phyloP scores from a whole-genome alignment of 2,329 filamentous ascomycete genomes.

The Alternaria rosae region DNA sequence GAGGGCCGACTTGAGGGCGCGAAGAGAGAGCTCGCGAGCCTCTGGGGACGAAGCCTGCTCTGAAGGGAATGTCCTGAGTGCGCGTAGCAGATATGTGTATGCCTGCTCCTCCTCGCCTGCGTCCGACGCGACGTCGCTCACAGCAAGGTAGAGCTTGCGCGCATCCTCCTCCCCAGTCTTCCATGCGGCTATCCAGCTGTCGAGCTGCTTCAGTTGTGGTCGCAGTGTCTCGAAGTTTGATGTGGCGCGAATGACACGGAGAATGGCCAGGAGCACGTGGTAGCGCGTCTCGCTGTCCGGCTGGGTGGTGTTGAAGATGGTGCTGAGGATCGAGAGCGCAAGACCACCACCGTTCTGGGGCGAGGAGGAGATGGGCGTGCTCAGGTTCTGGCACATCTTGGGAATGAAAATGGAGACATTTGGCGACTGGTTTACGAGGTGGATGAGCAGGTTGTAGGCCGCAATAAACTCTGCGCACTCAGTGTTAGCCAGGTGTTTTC shows the following conservation, averaged over 20 bases:
- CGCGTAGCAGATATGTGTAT: slow-evolving; percentile 76
- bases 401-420: slow-evolving; percentile 87
- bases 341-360: slow-evolving; percentile 84
- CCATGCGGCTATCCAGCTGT: slow-evolving; percentile 84
- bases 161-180: slow-evolving; percentile 80
- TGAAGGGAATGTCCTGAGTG: slow-evolving; percentile 77
- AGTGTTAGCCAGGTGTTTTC: slow-evolving; percentile 33
- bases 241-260: slow-evolving; percentile 78
- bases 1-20: slow-evolving; percentile 72
- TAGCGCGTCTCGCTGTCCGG: slow-evolving; percentile 76
- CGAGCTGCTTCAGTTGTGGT: slow-evolving; percentile 82
- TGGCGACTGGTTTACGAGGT: slow-evolving; percentile 86
- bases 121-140: slow-evolving; percentile 81
- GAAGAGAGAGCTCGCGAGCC: slow-evolving; percentile 66
- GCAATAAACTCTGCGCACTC: slow-evolving; percentile 78
- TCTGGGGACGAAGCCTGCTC: slow-evolving; percentile 63
- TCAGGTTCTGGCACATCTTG: slow-evolving; percentile 85
- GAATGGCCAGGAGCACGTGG: slow-evolving; percentile 87
- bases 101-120: slow-evolving; percentile 78
- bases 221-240: slow-evolving; percentile 79
- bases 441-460: slow-evolving; percentile 95
- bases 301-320: slow-evolving; percentile 93
- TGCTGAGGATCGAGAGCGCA: slow-evolving; percentile 88
- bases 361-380: slow-evolving; percentile 82
- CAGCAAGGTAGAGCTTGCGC: slow-evolving; percentile 82